These are phyloP conservation scores for Pleurozium schreberi DNA, from an alignment of 225 moss, liverwort and hornwort species.

Conservation along the genomic window DNA sequence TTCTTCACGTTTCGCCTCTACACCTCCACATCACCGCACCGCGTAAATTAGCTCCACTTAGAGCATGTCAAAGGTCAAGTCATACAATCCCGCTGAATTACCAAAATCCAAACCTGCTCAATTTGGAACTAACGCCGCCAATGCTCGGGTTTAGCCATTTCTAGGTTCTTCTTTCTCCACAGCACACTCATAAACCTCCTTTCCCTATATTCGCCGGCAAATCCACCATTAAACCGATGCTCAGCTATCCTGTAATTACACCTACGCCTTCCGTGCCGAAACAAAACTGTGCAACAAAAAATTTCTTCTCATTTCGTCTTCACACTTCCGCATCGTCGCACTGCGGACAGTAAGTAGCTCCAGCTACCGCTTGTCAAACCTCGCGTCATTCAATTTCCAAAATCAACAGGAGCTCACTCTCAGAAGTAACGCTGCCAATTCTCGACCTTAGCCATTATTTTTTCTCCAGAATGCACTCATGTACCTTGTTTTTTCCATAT, in stretches of 20 bases:
- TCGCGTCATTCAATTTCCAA: background rate
- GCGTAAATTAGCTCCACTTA: background rate
- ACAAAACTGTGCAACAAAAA: background rate
- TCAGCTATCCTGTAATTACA: background rate
- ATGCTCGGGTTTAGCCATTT: background rate
- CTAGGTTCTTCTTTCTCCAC: background rate
- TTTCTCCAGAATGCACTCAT: background rate
- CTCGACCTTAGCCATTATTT: background rate
- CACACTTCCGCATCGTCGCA: background rate
- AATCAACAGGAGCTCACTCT: background rate
- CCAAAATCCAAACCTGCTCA: background rate
- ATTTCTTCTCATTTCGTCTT: background rate
- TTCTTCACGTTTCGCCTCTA: background rate
- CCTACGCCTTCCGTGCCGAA: background rate
- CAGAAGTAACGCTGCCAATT: background rate
- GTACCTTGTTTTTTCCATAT: background rate
- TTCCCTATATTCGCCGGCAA: background rate
- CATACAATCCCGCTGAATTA: background rate
- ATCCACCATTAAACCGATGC: background rate
- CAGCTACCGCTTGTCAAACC: background rate
- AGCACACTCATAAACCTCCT: background rate
- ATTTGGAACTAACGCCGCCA: background rate
- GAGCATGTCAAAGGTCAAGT: background rate
- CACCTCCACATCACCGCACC: background rate
- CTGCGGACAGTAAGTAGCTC: background rate